These are phyloP conservation scores for Bretschneidera sinensis DNA, from an alignment of 345 rosid species.

Conservation along the genomic window DNA sequence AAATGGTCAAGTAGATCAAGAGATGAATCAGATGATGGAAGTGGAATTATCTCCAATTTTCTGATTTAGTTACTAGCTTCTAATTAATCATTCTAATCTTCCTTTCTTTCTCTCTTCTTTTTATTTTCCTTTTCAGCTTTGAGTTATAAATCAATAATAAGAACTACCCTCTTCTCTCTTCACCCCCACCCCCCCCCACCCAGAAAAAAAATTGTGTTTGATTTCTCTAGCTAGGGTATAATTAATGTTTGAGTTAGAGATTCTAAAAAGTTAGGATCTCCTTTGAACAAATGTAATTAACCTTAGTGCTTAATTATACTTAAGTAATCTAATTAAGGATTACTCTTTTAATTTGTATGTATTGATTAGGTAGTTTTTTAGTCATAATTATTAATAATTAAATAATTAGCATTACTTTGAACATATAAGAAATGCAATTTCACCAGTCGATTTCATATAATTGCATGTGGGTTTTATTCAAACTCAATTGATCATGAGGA, in stretches of 20 bases:
- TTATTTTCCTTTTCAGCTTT: slow-evolving; percentile 11
- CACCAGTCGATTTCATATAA: neutral
- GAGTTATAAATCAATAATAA: neutral
- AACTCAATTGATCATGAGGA: too few species aligned
- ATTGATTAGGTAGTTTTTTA: too few species aligned
- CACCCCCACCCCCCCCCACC: too few species aligned
- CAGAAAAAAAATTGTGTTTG: slow-evolving; percentile 9
- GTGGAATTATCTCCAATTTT: slow-evolving; percentile 38
- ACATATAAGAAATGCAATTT: neutral
- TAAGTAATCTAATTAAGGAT: neutral
- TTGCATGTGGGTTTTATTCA: too few species aligned
- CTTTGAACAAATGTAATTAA: slow-evolving; percentile 26
- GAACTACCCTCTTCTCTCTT: too few species aligned
- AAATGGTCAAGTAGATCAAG: slow-evolving; percentile 44
- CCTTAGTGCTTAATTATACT: neutral
- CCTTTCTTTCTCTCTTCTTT: neutral
- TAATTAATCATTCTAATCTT: neutral
- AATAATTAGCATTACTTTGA: too few species aligned
- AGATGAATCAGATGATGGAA: slow-evolving; percentile 58
- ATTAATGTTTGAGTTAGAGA: slow-evolving; percentile 17
- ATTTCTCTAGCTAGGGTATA: neutral
- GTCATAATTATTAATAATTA: too few species aligned
- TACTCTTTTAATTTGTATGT: slow-evolving; percentile 1
- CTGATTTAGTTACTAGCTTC: slow-evolving; percentile 35
- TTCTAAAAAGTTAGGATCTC: slow-evolving; percentile 30